Conservation (phyloP, 139 green algal genomes). For the Pleodorina starrii region DNA sequence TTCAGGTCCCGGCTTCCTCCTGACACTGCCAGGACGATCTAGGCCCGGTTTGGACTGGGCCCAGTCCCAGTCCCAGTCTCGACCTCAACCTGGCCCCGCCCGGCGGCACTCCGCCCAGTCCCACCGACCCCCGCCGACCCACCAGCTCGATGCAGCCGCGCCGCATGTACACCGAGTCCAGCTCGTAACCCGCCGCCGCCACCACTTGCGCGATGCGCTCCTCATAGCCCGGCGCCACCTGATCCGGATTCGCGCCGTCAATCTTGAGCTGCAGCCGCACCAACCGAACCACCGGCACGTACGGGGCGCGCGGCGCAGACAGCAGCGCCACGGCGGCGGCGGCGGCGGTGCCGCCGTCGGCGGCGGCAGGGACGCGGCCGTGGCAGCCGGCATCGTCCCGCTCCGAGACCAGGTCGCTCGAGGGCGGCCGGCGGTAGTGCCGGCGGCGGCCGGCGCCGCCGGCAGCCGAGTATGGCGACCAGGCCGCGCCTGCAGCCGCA, state of each 20-base stretch:
- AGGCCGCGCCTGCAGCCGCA: neutral
- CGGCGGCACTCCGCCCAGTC: no score
- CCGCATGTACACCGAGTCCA: constrained; percentile 25
- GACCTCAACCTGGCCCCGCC: no score
- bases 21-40: no score
- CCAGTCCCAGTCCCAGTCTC: no score
- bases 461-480: no score
- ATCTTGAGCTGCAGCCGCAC: constrained; percentile 18
- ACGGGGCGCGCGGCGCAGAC: neutral
- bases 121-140: neutral
- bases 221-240: neutral
- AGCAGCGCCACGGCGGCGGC: neutral
- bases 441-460: no score
- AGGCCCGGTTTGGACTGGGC: no score
- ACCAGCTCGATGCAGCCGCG: constrained; percentile 26
- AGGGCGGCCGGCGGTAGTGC: no score
- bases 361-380: no score
- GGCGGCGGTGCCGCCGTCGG: neutral
- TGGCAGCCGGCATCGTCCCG: no score
- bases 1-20: no score
- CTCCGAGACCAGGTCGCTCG: no score
- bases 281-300: neutral
- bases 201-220: neutral
- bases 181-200: neutral
- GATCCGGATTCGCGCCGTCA: neutral